Percentiles rank a stretch among this genome's conserved stretches.
Evolutionary conservation across 202 grass and related monocot genomes (phyloP).

Genomic region (Schoenoplectus tabernaemontani): DNA sequence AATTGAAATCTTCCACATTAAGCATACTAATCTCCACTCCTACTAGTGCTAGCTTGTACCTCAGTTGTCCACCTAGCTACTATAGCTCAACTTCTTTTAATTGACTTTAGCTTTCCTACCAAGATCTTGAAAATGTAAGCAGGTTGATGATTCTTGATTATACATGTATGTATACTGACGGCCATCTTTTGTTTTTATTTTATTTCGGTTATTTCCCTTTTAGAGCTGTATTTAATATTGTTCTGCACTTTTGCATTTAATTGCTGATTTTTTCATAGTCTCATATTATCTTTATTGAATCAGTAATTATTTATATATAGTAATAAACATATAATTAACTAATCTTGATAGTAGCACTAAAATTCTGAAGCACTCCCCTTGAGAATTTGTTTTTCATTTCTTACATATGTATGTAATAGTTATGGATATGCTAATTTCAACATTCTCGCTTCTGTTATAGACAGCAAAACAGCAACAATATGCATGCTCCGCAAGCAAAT

Average conservation of each 20-base stretch:
- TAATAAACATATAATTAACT: background rate
- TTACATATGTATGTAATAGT: background rate
- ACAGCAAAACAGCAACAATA: background rate
- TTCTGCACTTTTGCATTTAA: background rate
- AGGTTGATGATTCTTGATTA: background rate
- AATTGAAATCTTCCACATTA: background rate
- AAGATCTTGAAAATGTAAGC: background rate
- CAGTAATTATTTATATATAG: slow-evolving; percentile 2
- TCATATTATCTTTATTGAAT: background rate
- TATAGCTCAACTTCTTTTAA: background rate
- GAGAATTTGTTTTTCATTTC: background rate
- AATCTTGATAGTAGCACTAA: background rate
- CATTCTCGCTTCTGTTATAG: background rate
- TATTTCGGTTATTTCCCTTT: background rate
- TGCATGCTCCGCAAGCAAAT: background rate
- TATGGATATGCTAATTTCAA: background rate
- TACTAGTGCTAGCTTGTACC: background rate
- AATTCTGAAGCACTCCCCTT: background rate
- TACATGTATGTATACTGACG: background rate
- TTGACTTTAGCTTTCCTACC: slow-evolving; percentile 5
- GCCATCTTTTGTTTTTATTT: background rate
- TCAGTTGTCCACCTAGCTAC: background rate
- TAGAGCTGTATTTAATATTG: no score
- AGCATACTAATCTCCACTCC: background rate
- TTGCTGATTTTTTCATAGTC: slow-evolving; percentile 34